phyloP scores from a whole-genome alignment of 805 yeast species.

The Lipomyces kockii region DNA sequence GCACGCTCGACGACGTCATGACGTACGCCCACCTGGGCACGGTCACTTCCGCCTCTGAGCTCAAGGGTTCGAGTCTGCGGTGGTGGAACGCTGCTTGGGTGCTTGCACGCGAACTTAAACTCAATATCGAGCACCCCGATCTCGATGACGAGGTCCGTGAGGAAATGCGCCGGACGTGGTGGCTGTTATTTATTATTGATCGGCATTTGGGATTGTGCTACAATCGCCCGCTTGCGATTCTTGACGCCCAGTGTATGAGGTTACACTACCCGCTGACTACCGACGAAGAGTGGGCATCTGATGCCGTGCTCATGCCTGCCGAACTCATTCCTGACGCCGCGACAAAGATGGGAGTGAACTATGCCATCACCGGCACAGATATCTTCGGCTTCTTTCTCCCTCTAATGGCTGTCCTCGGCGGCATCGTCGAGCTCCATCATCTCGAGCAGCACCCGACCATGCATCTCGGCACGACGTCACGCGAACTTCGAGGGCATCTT shows the following conservation, averaged over 20 bases:
- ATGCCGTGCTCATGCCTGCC: conserved; percentile 10
- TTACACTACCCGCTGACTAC: conserved; percentile 43
- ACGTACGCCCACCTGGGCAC: conserved; percentile 44
- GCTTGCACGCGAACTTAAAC: conserved; percentile 43
- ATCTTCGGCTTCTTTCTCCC: conserved; percentile 51
- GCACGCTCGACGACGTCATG: conserved; percentile 43
- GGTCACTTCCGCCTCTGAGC: conserved; percentile 44
- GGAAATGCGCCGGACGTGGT: conserved; percentile 51
- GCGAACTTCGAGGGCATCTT: conserved; percentile 21
- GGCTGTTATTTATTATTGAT: conserved; percentile 50
- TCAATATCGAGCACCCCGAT: conserved; percentile 39
- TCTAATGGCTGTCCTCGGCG: conserved; percentile 45
- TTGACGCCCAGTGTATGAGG: conserved; percentile 45
- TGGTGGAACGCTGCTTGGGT: conserved; percentile 45
- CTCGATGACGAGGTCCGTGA: conserved; percentile 45
- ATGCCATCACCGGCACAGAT: conserved; percentile 43
- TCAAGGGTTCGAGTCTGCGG: conserved; percentile 42
- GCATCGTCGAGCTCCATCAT: conserved; percentile 39
- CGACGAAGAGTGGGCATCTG: conserved; percentile 44
- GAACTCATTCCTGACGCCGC: conserved; percentile 9
- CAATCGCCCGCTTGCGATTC: conserved; percentile 44
- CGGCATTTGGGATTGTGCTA: conserved; percentile 49
- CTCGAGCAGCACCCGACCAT: conserved; percentile 40
- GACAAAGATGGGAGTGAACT: conserved; percentile 38
- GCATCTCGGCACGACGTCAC: conserved; percentile 8